Percentiles rank a stretch among this genome's conserved stretches.
Conservation (phyloP, 768 basidiomycete species). For the Boletus reticulatus region DNA sequence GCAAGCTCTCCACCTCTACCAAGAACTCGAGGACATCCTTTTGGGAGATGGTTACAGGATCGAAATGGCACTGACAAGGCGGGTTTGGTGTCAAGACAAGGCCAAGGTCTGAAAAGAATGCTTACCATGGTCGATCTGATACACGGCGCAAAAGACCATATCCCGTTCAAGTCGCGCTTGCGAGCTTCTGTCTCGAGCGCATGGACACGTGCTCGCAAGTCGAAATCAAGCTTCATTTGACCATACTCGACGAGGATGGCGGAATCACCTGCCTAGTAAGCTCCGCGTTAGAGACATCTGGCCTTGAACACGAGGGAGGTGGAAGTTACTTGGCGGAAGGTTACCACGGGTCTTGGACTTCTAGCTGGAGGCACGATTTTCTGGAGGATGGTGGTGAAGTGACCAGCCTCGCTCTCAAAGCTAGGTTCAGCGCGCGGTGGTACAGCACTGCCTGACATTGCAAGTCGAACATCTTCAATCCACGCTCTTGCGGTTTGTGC, state of each 20-base stretch:
- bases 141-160: conserved; percentile 47
- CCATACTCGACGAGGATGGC: conserved; percentile 66
- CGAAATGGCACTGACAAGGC: conserved; percentile 45
- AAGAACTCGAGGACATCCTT: conserved; percentile 41
- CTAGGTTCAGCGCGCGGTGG: background rate
- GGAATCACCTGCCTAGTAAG: conserved; percentile 56
- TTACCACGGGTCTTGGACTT: conserved; percentile 33
- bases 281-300: background rate
- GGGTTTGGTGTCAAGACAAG: background rate
- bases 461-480: conserved; percentile 25
- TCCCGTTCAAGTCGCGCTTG: conserved; percentile 31
- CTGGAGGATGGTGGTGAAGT: conserved; percentile 12
- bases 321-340: conserved; percentile 52
- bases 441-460: background rate
- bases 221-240: conserved; percentile 48
- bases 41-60: conserved; percentile 44
- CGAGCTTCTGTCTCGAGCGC: conserved; percentile 45
- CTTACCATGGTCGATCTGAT: conserved; percentile 59
- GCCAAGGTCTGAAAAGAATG: background rate
- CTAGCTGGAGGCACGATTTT: background rate
- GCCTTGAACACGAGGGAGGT: background rate
- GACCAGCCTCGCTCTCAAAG: background rate
- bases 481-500: conserved; percentile 27
- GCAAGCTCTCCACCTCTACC: conserved; percentile 33
- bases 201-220: conserved; percentile 56